Percentiles rank a stretch among this genome's conserved stretches.
These are phyloP conservation scores for Teunomyces tritomae DNA, from an alignment of 805 yeast genomes.

Conservation along the genomic window DNA sequence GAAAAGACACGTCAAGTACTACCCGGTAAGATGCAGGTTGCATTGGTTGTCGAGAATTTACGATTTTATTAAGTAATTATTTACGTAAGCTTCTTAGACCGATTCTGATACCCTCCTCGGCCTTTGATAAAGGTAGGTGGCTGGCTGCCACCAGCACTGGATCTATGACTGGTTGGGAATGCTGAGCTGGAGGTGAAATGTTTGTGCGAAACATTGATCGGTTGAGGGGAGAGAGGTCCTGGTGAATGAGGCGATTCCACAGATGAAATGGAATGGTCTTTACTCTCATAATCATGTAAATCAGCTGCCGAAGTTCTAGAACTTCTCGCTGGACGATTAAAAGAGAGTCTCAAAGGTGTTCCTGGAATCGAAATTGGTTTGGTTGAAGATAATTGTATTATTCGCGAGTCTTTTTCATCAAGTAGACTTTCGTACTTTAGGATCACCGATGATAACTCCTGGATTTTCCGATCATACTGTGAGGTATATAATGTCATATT, in stretches of 20 bases:
- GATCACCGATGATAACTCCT: slow-evolving; percentile 29
- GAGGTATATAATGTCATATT: slow-evolving; percentile 19
- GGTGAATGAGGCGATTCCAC: slow-evolving; percentile 6
- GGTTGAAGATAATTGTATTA: slow-evolving; percentile 34
- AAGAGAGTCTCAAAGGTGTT: slow-evolving; percentile 3
- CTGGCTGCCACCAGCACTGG: background rate
- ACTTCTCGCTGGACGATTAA: background rate
- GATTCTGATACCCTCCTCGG: slow-evolving; percentile 44
- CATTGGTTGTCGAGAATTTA: background rate
- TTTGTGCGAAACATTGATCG: background rate
- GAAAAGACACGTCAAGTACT: background rate
- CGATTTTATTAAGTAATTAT: background rate
- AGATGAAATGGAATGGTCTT: slow-evolving; percentile 10
- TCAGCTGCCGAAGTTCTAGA: slow-evolving; percentile 1
- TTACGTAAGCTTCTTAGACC: slow-evolving; percentile 38
- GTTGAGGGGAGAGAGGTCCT: slow-evolving; percentile 2
- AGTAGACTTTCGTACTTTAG: slow-evolving; percentile 32
- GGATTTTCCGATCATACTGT: slow-evolving; percentile 34
- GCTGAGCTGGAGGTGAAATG: background rate
- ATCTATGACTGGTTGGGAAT: background rate
- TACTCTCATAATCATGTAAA: background rate
- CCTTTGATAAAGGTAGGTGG: slow-evolving; percentile 35
- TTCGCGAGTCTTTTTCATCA: slow-evolving; percentile 35
- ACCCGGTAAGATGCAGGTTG: background rate
- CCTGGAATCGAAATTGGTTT: slow-evolving; percentile 38